Evolutionary conservation across 2,329 filamentous ascomycete species (phyloP), one percentile per base, ranked within the genome.

Genomic region (Leptodontidium sp.): DNA sequence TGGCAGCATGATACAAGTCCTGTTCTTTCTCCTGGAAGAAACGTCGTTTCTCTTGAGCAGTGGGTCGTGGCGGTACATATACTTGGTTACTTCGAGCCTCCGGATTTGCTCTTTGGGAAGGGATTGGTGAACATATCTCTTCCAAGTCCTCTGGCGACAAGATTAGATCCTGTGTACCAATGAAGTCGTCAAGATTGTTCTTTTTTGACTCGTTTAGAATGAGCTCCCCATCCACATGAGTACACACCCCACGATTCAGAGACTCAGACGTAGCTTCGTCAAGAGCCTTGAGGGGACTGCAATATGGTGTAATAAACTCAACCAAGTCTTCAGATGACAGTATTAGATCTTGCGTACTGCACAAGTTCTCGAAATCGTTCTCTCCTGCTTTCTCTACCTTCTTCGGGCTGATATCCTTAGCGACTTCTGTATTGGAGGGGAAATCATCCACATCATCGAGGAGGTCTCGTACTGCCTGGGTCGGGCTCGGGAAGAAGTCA

Each of bases 401-500:
- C 29, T 32, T 32, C 6, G 72, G 69, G 9, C 70, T 68, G 2
- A 77, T 71, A 24, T 74, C 73, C 55, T 62, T 68, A 6, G 73
- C 58, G 40, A 75, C 72, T 35, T 75, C 73, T 11, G 73, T 62
- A 59, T 72, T 73, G 29, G 72, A 71, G 26, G 73, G 40, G n/a
- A 71, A 79, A 74, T 69, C 72, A 40, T 75, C 70, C 70, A 72
- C 50, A 55, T 84, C 81, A 40, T 84, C 82, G 1, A 80, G 75
- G 2, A 89, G 77, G 74, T 89, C 67, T 55, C 82, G 80, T 7
- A 82, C 80, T 74, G 87, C 84, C 73, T 90, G 87, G 0, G 85
- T 87, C 0, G 85, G 81, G n/a, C 82, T 85, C 0, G 86, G 86
- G 55, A 88, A 85, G 69, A 88, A 83, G 65, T 87, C 85, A 49